Evolutionary conservation across 164 flowering plant genomes (phyloP).

Genomic region (Sextonia rubra): DNA sequence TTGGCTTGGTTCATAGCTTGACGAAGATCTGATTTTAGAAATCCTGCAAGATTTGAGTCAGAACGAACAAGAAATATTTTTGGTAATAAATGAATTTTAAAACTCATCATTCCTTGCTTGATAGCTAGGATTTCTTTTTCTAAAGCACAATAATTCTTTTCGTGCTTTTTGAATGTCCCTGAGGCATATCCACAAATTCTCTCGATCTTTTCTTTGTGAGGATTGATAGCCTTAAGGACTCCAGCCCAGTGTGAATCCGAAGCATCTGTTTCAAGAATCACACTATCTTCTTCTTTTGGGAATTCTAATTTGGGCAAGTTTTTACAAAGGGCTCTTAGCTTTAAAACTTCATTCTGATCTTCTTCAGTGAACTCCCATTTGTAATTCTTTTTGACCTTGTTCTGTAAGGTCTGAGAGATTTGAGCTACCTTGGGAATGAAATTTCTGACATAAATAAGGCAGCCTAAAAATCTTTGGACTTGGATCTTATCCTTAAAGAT

Average conservation of each 20-base stretch:
- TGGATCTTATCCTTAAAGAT: not conserved
- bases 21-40: no score
- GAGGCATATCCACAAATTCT: no score
- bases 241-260: not conserved
- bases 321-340: not conserved
- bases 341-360: fast-evolving
- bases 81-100: not conserved
- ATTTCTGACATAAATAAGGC: not conserved
- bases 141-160: no score
- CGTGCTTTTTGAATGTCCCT: no score
- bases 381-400: not conserved
- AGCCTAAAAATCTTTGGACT: not conserved
- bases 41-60: not conserved
- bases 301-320: not conserved
- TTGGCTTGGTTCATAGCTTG: no score
- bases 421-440: not conserved
- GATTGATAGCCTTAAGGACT: not conserved
- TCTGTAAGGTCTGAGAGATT: not conserved
- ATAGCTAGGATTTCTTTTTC: no score
- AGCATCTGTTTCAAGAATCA: not conserved
- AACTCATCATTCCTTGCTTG: not conserved
- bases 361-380: not conserved
- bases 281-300: not conserved
- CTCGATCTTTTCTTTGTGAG: not conserved
- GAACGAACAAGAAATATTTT: not conserved